Percentiles rank a stretch among this genome's conserved stretches.
Conservation (phyloP, 1,284 basidiomycete genomes). For the Marasmius tenuissimus region DNA sequence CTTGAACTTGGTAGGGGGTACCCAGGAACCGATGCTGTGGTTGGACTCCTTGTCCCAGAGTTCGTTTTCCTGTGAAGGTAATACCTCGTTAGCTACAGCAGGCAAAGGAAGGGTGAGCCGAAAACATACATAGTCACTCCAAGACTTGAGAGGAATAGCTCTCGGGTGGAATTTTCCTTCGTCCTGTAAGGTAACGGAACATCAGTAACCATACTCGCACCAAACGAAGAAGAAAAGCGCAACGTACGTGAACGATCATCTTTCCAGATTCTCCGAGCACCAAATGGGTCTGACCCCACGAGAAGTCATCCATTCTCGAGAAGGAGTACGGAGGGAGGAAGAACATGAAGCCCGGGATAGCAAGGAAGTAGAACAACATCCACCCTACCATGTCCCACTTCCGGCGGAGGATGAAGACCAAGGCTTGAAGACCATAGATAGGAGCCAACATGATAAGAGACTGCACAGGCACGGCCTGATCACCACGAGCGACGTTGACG, state of each 20-base stretch:
- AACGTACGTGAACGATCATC: constrained; percentile 88
- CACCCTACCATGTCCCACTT: constrained; percentile 97
- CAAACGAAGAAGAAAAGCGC: not conserved
- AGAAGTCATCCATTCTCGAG: constrained; percentile 99
- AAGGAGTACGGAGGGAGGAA: constrained; percentile 95
- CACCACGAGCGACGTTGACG: constrained; percentile 68
- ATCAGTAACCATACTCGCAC: constrained; percentile 13
- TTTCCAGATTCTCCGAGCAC: constrained; percentile 95
- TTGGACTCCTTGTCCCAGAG: constrained; percentile 97
- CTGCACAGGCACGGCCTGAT: constrained; percentile 68
- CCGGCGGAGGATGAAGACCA: constrained; percentile 83
- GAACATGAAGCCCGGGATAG: constrained; percentile 91
- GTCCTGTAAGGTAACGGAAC: constrained; percentile 52
- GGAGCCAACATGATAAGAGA: constrained; percentile 92
- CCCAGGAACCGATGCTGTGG: constrained; percentile 86
- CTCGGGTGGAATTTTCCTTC: constrained; percentile 96
- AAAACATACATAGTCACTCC: constrained; percentile 84
- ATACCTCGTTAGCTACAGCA: constrained; percentile 9
- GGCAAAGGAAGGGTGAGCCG: not conserved
- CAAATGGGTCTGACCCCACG: constrained; percentile 93
- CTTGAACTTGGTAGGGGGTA: constrained; percentile 66
- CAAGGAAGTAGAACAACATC: constrained; percentile 96
- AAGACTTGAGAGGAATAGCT: constrained; percentile 91
- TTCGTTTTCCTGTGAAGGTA: constrained; percentile 76
- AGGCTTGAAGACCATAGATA: constrained; percentile 89